These are phyloP conservation scores for Macrocystidia cucumis DNA, from an alignment of 1,284 basidiomycete species.

Conservation along the genomic window DNA sequence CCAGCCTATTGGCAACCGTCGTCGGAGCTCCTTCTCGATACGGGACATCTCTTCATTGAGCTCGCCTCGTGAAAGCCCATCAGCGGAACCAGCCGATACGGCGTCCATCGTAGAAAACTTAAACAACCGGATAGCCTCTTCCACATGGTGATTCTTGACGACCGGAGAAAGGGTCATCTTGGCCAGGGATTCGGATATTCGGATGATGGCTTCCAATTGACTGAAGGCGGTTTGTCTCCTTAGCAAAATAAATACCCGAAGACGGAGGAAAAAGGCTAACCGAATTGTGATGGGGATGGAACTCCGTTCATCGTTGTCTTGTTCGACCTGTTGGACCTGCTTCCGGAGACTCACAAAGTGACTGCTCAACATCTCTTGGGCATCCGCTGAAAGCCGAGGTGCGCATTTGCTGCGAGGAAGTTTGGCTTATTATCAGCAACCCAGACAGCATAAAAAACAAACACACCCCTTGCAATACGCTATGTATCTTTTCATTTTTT, in stretches of 20 bases:
- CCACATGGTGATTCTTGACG: slow-evolving; percentile 92
- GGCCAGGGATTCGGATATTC: slow-evolving; percentile 94
- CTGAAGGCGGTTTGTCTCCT: slow-evolving; percentile 30
- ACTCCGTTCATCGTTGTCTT: slow-evolving; percentile 95
- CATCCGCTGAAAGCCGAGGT: slow-evolving; percentile 86
- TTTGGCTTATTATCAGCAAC: slow-evolving; percentile 7
- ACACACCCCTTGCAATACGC: slow-evolving; percentile 90
- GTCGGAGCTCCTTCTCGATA: slow-evolving; percentile 88
- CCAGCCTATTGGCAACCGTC: slow-evolving; percentile 94
- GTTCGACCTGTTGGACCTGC: slow-evolving; percentile 94
- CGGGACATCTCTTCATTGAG: slow-evolving; percentile 91
- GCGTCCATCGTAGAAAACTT: slow-evolving; percentile 99
- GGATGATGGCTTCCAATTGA: slow-evolving; percentile 98
- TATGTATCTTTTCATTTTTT: slow-evolving; percentile 98
- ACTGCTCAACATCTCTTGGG: slow-evolving; percentile 94
- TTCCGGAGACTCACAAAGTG: slow-evolving; percentile 95
- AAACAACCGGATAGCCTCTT: slow-evolving; percentile 97
- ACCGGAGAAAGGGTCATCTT: slow-evolving; percentile 88
- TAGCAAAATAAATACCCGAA: not conserved
- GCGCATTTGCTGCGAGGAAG: slow-evolving; percentile 81
- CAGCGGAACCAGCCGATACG: slow-evolving; percentile 87
- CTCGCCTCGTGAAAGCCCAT: slow-evolving; percentile 89
- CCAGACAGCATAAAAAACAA: not conserved
- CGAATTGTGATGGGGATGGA: slow-evolving; percentile 98
- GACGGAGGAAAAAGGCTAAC: slow-evolving; percentile 35